A percentile compares a stretch with the other conserved stretches of the same genome.
Evolutionary conservation across 2,329 filamentous ascomycete genomes (phyloP).

Genomic region (Penicillium sclerotigenum): DNA sequence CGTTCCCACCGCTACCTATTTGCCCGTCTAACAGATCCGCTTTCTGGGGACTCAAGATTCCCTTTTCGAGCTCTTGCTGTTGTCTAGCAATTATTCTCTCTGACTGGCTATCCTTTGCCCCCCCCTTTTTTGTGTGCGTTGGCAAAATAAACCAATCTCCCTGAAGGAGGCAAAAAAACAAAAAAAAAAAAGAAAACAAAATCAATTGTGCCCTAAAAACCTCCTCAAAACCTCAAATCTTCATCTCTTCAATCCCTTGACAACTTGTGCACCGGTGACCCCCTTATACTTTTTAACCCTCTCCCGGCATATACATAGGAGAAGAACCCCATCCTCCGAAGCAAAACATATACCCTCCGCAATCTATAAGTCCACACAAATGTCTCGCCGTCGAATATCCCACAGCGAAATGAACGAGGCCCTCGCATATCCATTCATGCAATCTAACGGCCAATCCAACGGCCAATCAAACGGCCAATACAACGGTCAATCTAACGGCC

Average conservation of each 20-base stretch:
- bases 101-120: slow-evolving; percentile 18
- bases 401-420: slow-evolving; percentile 39
- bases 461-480: slow-evolving; percentile 9
- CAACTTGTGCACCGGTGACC: background rate
- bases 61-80: slow-evolving; percentile 18
- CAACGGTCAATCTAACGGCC: slow-evolving; percentile 16
- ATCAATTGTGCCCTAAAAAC: background rate
- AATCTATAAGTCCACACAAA: slow-evolving; percentile 3
- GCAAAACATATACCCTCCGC: slow-evolving; percentile 4
- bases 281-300: background rate
- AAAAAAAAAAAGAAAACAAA: background rate
- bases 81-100: slow-evolving; percentile 5
- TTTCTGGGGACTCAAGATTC: slow-evolving; percentile 18
- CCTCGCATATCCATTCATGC: slow-evolving; percentile 35
- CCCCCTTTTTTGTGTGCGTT: slow-evolving; percentile 15
- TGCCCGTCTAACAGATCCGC: slow-evolving; percentile 10
- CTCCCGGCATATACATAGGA: slow-evolving; percentile 9
- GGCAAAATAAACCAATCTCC: background rate
- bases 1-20: slow-evolving; percentile 6
- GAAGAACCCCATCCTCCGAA: background rate
- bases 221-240: background rate
- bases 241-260: background rate
- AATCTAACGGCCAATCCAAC: too few species aligned
- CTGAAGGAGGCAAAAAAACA: slow-evolving; percentile 10
- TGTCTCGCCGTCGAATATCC: slow-evolving; percentile 40